These are phyloP conservation scores for Starmerella potacharoeniae DNA, from an alignment of 805 yeast genomes.

Conservation along the genomic window DNA sequence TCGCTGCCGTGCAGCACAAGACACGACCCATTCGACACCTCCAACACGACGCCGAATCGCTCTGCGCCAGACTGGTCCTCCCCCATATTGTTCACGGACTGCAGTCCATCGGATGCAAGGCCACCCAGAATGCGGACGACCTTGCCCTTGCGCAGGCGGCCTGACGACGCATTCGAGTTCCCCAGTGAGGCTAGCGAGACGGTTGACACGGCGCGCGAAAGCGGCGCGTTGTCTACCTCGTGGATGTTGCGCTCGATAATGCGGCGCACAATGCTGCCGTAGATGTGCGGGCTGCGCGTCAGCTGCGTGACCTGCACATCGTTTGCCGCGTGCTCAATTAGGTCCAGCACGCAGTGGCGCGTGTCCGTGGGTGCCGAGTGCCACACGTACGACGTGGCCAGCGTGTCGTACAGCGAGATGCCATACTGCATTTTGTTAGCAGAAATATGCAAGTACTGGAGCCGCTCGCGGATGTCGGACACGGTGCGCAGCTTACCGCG, in stretches of 20 bases:
- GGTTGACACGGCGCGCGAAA: slow-evolving; percentile 14
- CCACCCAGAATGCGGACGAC: slow-evolving; percentile 8
- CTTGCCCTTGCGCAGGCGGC: slow-evolving; percentile 12
- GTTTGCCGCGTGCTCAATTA: slow-evolving; percentile 20
- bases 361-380: slow-evolving; percentile 17
- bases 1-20: slow-evolving; percentile 13
- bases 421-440: slow-evolving; percentile 13
- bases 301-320: slow-evolving; percentile 11
- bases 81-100: neutral
- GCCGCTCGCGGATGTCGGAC: slow-evolving; percentile 19
- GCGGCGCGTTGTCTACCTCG: slow-evolving; percentile 17
- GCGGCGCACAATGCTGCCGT: slow-evolving; percentile 14
- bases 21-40: slow-evolving; percentile 13
- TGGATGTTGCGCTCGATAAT: slow-evolving; percentile 15
- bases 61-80: neutral
- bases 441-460: slow-evolving; percentile 6
- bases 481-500: slow-evolving; percentile 15
- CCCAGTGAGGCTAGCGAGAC: slow-evolving; percentile 10
- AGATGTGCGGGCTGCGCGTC: slow-evolving; percentile 12
- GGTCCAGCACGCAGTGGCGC: slow-evolving; percentile 17
- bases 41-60: slow-evolving; percentile 18
- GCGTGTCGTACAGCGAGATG: slow-evolving; percentile 17
- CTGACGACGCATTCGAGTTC: slow-evolving; percentile 1
- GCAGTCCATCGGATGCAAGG: neutral
- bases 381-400: slow-evolving; percentile 21